Evolutionary conservation across 768 basidiomycete genomes (phyloP), one percentile per base, ranked within the genome.

Genomic region (Kondoa malvinella): DNA sequence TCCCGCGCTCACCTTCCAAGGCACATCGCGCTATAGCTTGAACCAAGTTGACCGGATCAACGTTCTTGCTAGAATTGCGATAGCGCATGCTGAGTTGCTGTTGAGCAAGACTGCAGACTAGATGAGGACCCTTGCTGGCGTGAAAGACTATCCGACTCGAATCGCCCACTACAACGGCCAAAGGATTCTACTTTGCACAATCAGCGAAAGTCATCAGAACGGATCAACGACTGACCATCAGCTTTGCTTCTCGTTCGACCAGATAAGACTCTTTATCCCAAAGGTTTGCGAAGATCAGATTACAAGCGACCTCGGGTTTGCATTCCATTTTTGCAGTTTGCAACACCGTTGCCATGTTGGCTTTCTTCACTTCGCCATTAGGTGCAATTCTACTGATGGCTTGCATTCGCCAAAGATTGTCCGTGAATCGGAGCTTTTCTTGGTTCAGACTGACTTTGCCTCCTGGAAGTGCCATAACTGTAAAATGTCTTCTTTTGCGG

Each of bases 401-500:
- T n/a, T 33, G 25, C 25, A 30, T 31, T 4, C 57, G 68, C 69
- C 69, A 70, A 21, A 70, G 70, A 57, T 70, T 70, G 16, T 62
- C 32, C 40, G 67, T 34, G 69, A 70, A 70, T 61, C 69, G 69
- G 17, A 15, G 16, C 57, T 70, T 70, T 57, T 70, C 69, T n/a
- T n/a, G 2, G 40, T 50, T 56, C 3, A 63, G 61, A 33, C 50
- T 63, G 17, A 67, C 57, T 25, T 62, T 57, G 68, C 50, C 25
- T 2, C 56, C 56, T 3, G 64, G 16, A 3, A 21, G 25, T 3
- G 40, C n/a, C 56, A 32, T 56, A 4, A 87, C 86, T 1, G 85
- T 82, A 66, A 87, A 80, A 0, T 86, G 83, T 27, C 95, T 85
- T 75, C 92, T 87, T 14, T 89, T 82, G 12, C 95, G 86, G 50